These are phyloP conservation scores for Kodamaea kakaduensis DNA, from an alignment of 805 yeast species.

Conservation along the genomic window DNA sequence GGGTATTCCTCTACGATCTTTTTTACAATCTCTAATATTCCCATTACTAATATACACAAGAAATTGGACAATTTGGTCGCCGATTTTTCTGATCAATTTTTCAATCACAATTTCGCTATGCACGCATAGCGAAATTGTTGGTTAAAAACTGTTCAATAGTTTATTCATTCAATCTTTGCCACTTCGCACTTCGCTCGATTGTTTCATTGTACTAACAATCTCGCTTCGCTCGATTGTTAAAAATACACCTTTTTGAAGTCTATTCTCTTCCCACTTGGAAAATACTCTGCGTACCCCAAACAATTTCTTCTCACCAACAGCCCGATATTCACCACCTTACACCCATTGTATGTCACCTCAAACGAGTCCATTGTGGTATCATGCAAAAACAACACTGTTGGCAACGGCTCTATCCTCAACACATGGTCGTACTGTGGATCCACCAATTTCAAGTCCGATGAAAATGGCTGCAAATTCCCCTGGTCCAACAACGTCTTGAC, in stretches of 20 bases:
- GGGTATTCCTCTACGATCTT: too few species aligned
- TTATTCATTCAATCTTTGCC: too few species aligned
- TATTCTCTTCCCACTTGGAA: constrained; percentile 53
- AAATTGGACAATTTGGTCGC: too few species aligned
- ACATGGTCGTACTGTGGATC: constrained; percentile 67
- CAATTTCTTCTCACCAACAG: constrained; percentile 29
- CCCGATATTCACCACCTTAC: constrained; percentile 67
- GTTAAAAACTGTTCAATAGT: too few species aligned
- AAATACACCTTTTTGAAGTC: constrained; percentile 44
- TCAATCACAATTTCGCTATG: too few species aligned
- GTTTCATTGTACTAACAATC: too few species aligned
- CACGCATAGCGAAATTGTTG: too few species aligned
- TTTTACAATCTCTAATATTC: too few species aligned
- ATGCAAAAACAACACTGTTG: constrained; percentile 55
- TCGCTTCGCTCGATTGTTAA: too few species aligned
- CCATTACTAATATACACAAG: too few species aligned
- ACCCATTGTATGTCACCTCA: constrained; percentile 76
- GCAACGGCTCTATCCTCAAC: constrained; percentile 73
- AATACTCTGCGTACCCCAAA: constrained; percentile 69
- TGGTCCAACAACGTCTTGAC: constrained; percentile 84
- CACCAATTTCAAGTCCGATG: constrained; percentile 55
- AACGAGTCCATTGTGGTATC: constrained; percentile 71
- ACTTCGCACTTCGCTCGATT: too few species aligned
- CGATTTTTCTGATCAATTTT: too few species aligned
- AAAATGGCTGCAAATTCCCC: constrained; percentile 81